Evolutionary conservation across 495 filamentous ascomycete genomes (phyloP), one percentile per base, ranked within the genome.

Genomic region (Umbilicaria muhlenbergii): DNA sequence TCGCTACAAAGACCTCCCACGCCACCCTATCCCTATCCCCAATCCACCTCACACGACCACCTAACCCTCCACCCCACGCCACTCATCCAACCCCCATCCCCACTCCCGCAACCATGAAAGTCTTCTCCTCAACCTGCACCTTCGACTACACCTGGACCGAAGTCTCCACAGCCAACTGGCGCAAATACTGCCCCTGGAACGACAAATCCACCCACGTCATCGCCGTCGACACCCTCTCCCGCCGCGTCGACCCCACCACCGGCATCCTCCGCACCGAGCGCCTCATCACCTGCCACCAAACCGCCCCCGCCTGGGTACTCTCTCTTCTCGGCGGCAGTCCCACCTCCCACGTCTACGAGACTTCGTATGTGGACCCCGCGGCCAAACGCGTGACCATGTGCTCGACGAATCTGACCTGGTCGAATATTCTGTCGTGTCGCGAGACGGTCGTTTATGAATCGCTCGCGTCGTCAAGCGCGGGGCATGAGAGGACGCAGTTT

Each of bases 121-220:
- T 98, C 58, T 98, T 95, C 58, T 81, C 86, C 32, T 85, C 83
- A 47, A 65, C 65, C 28, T 86, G 81, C 61, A 86, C 83, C 16
- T 96, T 95, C 66, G 73, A 94, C 61, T 98, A 98, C 69, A 87
- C 86, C 19, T 98, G 91, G 89, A 81, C 88, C 51, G 92, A 95
- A 61, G 92, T 96, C 32, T 93, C 87, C n/a, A 85, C 86, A n/a
- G 86, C 82, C 52, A 98, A 96, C 72, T 98, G 91, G 91, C 78
- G 79, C 39, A 98, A 98, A 63, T 98, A 98, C 68, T 92, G 84
- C 60, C 86, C 88, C 31, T 95, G 91, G 91, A 98, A 98, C 65
- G 77, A 94, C 51, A 87, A 92, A 61, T 83, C 80, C 1, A 83
- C 83, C 21, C 91, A 98, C 60, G 91, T 98, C 38, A 71, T 93